These are phyloP conservation scores for Magnolia changhungtana DNA, from an alignment of 164 flowering plant genomes.

Conservation along the genomic window DNA sequence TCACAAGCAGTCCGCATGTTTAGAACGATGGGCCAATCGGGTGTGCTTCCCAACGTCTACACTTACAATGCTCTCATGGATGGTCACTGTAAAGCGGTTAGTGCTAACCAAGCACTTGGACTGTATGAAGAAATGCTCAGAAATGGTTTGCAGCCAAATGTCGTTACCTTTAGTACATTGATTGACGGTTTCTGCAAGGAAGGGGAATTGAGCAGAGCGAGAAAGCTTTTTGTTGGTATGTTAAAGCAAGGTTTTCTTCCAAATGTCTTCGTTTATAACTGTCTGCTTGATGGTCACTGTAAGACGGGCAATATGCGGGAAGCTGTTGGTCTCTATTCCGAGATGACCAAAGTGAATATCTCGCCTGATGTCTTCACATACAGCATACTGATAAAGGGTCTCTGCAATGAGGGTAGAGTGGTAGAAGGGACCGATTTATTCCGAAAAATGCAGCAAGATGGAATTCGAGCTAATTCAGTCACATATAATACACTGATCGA, in stretches of 20 bases:
- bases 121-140: slow-evolving; percentile 52
- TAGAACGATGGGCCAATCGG: slow-evolving; percentile 37
- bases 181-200: slow-evolving; percentile 53
- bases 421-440: slow-evolving; percentile 45
- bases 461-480: slow-evolving; percentile 38
- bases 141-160: slow-evolving; percentile 44
- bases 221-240: slow-evolving; percentile 43
- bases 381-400: slow-evolving; percentile 61
- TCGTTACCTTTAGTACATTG: slow-evolving; percentile 52
- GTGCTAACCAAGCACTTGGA: slow-evolving; percentile 30
- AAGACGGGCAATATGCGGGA: slow-evolving; percentile 33
- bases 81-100: slow-evolving; percentile 52
- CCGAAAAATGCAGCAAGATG: slow-evolving; percentile 40
- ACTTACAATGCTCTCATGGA: slow-evolving; percentile 59
- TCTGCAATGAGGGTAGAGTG: slow-evolving; percentile 37
- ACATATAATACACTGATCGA: slow-evolving; percentile 62
- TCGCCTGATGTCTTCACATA: slow-evolving; percentile 59
- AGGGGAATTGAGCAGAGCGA: slow-evolving; percentile 43
- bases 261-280: slow-evolving; percentile 53
- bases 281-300: slow-evolving; percentile 55
- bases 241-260: slow-evolving; percentile 48
- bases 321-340: slow-evolving; percentile 37
- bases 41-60: slow-evolving; percentile 54
- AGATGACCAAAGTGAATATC: slow-evolving; percentile 41
- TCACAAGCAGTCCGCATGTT: slow-evolving; percentile 46